These are phyloP conservation scores for Pseudisothecium myosuroides DNA, from an alignment of 225 moss, liverwort and hornwort species.

Conservation along the genomic window DNA sequence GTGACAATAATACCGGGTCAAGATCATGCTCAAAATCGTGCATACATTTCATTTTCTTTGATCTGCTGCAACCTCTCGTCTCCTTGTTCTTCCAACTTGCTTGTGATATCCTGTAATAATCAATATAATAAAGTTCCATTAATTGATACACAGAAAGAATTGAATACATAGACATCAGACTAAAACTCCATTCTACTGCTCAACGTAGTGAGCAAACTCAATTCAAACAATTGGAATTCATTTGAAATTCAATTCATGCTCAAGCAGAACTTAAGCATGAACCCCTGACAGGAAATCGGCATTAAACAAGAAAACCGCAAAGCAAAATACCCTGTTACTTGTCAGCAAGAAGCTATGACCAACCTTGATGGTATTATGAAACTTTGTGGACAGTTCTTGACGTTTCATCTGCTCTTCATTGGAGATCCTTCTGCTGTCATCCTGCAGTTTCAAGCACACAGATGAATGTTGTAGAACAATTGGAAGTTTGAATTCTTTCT, in stretches of 20 bases:
- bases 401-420: conserved; percentile 87
- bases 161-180: not conserved
- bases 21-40: not conserved
- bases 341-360: not conserved
- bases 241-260: not conserved
- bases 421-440: conserved; percentile 77
- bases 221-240: not conserved
- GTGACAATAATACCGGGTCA: not conserved
- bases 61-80: conserved; percentile 81
- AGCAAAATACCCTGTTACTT: not conserved
- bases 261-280: not conserved
- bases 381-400: conserved; percentile 86
- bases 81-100: conserved; percentile 86
- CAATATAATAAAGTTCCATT: not conserved
- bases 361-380: conserved; percentile 89
- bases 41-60: conserved; percentile 94
- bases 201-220: not conserved
- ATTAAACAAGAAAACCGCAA: not conserved
- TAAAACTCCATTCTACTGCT: not conserved
- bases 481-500: not conserved
- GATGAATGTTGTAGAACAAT: not conserved
- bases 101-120: conserved; percentile 69
- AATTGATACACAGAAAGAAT: not conserved
- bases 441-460: conserved; percentile 24
- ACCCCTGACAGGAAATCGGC: not conserved